phyloP scores from a whole-genome alignment of 352 stramenopile species.

The Pythium diclinum region DNA sequence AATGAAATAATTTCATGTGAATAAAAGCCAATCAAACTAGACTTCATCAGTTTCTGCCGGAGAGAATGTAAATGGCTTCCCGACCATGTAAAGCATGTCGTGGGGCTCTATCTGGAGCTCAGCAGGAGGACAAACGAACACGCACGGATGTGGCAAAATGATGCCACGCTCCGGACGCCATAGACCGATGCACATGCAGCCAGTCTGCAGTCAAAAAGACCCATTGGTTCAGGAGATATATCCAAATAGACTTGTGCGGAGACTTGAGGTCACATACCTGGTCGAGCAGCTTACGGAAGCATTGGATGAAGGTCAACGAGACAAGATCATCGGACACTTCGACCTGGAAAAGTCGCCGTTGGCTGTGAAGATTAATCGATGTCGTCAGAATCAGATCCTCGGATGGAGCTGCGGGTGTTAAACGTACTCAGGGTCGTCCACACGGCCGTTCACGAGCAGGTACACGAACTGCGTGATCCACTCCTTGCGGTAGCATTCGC shows the following conservation, averaged over 20 bases:
- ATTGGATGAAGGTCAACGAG: constrained; percentile 47
- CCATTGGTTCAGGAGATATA: not conserved
- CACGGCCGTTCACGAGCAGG: constrained; percentile 56
- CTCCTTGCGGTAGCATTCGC: constrained; percentile 74
- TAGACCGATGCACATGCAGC: constrained; percentile 56
- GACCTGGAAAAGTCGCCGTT: constrained; percentile 66
- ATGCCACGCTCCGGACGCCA: constrained; percentile 55
- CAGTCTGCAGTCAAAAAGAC: constrained; percentile 29
- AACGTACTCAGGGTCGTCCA: constrained; percentile 54
- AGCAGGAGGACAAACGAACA: constrained; percentile 55
- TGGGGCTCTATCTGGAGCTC: constrained; percentile 55
- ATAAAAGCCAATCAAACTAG: not conserved
- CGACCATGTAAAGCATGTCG: constrained; percentile 71
- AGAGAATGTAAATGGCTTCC: constrained; percentile 51
- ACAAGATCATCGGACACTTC: constrained; percentile 49
- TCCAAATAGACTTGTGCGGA: not conserved
- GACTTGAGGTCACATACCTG: constrained; percentile 30
- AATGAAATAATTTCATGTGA: constrained; percentile 10
- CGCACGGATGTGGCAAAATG: constrained; percentile 60
- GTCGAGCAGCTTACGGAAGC: constrained; percentile 74
- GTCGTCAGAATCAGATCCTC: not conserved
- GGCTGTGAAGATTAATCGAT: constrained; percentile 25
- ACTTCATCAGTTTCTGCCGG: constrained; percentile 16
- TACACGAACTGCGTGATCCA: constrained; percentile 72
- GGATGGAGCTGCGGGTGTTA: not conserved